These are phyloP conservation scores for Lichtheimia ornata DNA, from an alignment of 371 early-diverging fungal genomes.

Conservation along the genomic window DNA sequence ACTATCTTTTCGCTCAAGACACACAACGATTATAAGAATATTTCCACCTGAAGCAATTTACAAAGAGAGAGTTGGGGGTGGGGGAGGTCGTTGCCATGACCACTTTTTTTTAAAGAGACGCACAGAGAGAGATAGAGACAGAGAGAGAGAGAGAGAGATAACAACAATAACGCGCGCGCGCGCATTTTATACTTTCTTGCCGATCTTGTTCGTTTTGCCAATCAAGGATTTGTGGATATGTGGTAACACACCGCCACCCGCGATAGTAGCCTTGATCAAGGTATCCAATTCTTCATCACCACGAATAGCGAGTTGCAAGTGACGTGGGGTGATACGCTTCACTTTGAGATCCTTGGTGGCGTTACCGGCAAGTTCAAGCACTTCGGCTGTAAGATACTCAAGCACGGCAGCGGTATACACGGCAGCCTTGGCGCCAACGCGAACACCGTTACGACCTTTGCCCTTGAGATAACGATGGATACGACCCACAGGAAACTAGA, in stretches of 20 bases:
- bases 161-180: too few relatives aligned
- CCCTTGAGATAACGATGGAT: slow-evolving; percentile 89
- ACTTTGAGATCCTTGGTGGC: slow-evolving; percentile 89
- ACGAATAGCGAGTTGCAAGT: slow-evolving; percentile 89
- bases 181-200: slow-evolving; percentile 44
- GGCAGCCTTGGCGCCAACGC: slow-evolving; percentile 91
- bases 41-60: too few relatives aligned
- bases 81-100: too few relatives aligned
- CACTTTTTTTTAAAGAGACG: too few relatives aligned
- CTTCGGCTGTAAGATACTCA: slow-evolving; percentile 91
- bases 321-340: slow-evolving; percentile 89
- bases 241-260: slow-evolving; percentile 85
- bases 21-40: too few relatives aligned
- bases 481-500: slow-evolving; percentile 85
- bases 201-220: slow-evolving; percentile 58
- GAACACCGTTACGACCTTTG: slow-evolving; percentile 74
- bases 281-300: slow-evolving; percentile 91
- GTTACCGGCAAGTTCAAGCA: slow-evolving; percentile 90
- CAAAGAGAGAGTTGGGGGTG: too few relatives aligned
- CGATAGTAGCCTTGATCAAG: slow-evolving; percentile 88
- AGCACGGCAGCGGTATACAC: slow-evolving; percentile 90
- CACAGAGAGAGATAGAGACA: too few relatives aligned
- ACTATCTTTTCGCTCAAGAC: too few relatives aligned
- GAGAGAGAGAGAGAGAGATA: too few relatives aligned
- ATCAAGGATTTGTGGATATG: slow-evolving; percentile 76